Percentiles rank a stretch among this genome's conserved stretches.
phyloP scores from a whole-genome alignment of 805 yeast species.

The Ogataea polymorpha region DNA sequence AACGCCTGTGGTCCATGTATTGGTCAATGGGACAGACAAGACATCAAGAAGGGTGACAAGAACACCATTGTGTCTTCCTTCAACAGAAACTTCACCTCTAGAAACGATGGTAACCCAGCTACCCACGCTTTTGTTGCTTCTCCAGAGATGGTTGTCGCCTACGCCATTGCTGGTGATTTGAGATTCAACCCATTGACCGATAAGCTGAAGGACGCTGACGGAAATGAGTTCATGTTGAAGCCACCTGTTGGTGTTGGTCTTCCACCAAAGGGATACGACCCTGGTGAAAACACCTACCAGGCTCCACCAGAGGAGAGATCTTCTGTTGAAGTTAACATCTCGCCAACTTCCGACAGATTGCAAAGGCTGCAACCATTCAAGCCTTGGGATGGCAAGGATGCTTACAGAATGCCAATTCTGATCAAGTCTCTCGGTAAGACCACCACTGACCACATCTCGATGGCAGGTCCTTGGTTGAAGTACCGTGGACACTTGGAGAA shows the following conservation, averaged over 20 bases:
- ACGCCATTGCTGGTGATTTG: conserved; percentile 92
- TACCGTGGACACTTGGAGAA: conserved; percentile 99
- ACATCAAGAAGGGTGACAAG: conserved; percentile 56
- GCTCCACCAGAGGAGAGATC: conserved; percentile 92
- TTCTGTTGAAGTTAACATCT: conserved; percentile 65
- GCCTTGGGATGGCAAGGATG: conserved; percentile 96
- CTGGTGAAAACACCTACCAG: conserved; percentile 82
- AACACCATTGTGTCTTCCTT: conserved; percentile 95
- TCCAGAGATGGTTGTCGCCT: conserved; percentile 96
- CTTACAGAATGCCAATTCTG: conserved; percentile 83
- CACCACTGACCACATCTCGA: conserved; percentile 98
- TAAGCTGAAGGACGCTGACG: conserved; percentile 66
- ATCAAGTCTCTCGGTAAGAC: conserved; percentile 97
- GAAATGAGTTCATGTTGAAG: conserved; percentile 70
- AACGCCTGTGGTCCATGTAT: conserved; percentile 57
- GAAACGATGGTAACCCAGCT: conserved; percentile 97
- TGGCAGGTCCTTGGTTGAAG: conserved; percentile 99
- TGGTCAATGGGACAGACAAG: conserved; percentile 82
- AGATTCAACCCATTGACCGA: conserved; percentile 90
- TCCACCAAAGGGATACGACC: conserved; percentile 65
- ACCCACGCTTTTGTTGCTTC: conserved; percentile 98
- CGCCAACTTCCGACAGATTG: conserved; percentile 94
- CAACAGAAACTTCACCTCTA: conserved; percentile 95
- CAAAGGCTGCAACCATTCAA: conserved; percentile 91
- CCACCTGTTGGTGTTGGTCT: conserved; percentile 84